These are phyloP conservation scores for Botrytis deweyae DNA, from an alignment of 2,329 filamentous ascomycete genomes.

Conservation along the genomic window DNA sequence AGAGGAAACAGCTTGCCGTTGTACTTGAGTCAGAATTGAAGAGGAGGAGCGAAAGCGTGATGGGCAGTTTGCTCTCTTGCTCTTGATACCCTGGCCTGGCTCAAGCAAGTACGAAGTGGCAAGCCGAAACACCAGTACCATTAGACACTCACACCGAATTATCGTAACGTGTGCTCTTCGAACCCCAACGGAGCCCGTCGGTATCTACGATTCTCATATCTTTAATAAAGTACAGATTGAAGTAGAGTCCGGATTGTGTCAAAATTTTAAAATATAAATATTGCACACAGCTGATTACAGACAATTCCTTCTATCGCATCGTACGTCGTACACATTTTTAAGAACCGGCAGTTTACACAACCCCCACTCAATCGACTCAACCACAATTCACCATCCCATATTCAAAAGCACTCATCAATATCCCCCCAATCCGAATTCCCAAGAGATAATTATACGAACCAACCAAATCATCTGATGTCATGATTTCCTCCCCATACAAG, in stretches of 20 bases:
- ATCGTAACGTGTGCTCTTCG: not conserved
- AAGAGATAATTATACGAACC: not conserved
- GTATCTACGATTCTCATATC: not conserved
- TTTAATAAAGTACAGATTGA: not conserved
- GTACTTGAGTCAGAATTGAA: not conserved
- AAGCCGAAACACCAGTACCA: not conserved
- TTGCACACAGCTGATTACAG: not conserved
- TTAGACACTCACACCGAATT: too few relatives aligned
- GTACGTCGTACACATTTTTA: not conserved
- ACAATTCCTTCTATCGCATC: not conserved
- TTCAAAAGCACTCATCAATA: not conserved
- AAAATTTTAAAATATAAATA: not conserved
- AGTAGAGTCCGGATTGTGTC: fast-evolving
- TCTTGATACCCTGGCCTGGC: not conserved
- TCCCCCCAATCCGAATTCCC: not conserved
- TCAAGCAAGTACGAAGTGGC: not conserved
- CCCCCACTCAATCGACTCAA: not conserved
- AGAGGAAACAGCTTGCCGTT: not conserved
- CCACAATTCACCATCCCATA: not conserved
- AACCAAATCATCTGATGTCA: not conserved
- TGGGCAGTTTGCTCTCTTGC: not conserved
- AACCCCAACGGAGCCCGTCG: not conserved
- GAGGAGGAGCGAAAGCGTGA: not conserved
- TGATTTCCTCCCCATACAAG: not conserved
- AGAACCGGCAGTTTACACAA: not conserved